Percentiles rank a stretch among this genome's conserved stretches.
These are phyloP conservation scores for Senna siamea DNA, from an alignment of 306 rosid species.

Conservation along the genomic window DNA sequence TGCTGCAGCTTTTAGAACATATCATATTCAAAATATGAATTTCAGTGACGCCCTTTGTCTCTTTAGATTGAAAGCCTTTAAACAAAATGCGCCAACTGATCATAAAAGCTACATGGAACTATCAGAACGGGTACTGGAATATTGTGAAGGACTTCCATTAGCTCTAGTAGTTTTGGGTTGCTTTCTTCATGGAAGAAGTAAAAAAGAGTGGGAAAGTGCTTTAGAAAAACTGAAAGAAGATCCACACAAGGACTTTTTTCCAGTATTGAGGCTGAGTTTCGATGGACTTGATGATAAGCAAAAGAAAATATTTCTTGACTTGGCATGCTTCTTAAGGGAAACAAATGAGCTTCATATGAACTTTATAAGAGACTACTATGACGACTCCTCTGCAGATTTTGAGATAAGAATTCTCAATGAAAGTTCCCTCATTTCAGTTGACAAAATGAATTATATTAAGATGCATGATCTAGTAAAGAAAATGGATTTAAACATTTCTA, in stretches of 20 bases:
- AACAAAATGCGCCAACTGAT: neutral
- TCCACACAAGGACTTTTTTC: neutral
- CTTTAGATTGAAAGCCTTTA: constrained; percentile 22
- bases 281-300: constrained; percentile 2
- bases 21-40: neutral
- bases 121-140: neutral
- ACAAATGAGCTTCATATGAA: neutral
- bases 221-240: neutral
- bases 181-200: neutral
- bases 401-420: neutral
- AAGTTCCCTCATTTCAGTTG: neutral
- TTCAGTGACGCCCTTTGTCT: constrained; percentile 8
- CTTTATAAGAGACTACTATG: too few relatives aligned
- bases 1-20: too few relatives aligned
- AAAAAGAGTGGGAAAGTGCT: constrained; percentile 12
- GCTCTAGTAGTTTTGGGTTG: constrained; percentile 29
- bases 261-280: constrained; percentile 2
- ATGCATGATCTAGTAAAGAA: constrained; percentile 30
- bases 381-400: neutral
- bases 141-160: constrained; percentile 26
- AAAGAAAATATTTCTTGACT: neutral
- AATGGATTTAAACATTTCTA: constrained; percentile 6
- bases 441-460: neutral
- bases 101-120: neutral
- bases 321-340: neutral